Percentiles rank a stretch among this genome's conserved stretches.
Evolutionary conservation across 2,329 filamentous ascomycete species (phyloP).

Genomic region (Elsinoe arachidis): DNA sequence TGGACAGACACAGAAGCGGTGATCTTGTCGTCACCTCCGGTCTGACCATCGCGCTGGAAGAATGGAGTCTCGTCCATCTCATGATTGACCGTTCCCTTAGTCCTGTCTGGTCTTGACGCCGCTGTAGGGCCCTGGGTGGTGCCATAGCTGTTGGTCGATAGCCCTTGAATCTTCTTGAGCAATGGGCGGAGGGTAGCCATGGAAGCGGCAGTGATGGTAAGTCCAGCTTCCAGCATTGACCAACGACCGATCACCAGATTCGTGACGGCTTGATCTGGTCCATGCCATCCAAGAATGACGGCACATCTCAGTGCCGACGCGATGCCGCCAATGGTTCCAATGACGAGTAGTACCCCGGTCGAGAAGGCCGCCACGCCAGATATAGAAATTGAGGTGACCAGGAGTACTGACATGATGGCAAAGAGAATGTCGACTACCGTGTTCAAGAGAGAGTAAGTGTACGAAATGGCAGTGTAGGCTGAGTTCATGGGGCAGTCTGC

Average conservation of each 20-base stretch:
- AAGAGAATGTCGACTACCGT: neutral
- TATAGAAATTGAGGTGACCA: neutral
- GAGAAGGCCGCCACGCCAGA: neutral
- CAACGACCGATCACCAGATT: neutral
- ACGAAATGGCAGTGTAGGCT: neutral
- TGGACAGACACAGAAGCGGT: neutral
- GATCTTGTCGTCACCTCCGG: neutral
- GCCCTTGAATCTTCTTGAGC: neutral
- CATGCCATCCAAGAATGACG: neutral
- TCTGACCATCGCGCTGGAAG: neutral
- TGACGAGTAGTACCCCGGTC: neutral
- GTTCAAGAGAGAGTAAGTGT: neutral
- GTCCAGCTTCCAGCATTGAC: conserved; percentile 1
- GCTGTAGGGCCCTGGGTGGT: neutral
- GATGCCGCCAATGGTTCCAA: neutral
- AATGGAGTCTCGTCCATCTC: neutral
- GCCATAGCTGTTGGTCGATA: neutral
- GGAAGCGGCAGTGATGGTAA: neutral
- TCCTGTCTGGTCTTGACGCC: neutral
- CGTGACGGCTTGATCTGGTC: neutral
- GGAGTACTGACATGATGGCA: neutral
- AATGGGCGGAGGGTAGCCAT: neutral
- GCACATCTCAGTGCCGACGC: neutral
- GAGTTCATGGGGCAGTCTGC: neutral
- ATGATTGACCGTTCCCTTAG: neutral